Percentiles rank a stretch among this genome's conserved stretches.
These are phyloP conservation scores for Pythium monospermum DNA, from an alignment of 352 stramenopile genomes.

Conservation along the genomic window DNA sequence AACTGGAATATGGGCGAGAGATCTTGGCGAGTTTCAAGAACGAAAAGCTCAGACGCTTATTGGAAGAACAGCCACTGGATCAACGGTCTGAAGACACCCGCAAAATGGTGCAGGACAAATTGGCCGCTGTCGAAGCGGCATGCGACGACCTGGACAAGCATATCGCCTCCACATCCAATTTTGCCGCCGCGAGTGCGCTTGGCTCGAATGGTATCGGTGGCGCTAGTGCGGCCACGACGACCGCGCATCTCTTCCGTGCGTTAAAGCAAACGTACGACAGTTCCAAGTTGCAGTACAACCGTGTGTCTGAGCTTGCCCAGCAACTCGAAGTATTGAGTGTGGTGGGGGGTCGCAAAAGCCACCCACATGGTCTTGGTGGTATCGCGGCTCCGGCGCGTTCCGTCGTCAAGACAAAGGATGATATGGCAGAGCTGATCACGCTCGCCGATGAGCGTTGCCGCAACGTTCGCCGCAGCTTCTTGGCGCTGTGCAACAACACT, in stretches of 20 bases:
- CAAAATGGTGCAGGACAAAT: conserved; percentile 39
- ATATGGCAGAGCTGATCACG: conserved; percentile 43
- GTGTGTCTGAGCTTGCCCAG: conserved; percentile 42
- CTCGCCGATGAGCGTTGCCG: conserved; percentile 38
- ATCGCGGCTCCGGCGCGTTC: conserved; percentile 18
- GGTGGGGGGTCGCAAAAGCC: conserved; percentile 8
- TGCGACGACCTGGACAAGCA: conserved; percentile 50
- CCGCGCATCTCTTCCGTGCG: conserved; percentile 55
- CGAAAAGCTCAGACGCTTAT: conserved; percentile 45
- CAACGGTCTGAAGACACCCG: conserved; percentile 55
- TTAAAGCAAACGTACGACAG: conserved; percentile 74
- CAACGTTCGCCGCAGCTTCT: conserved; percentile 43
- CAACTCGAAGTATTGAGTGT: conserved; percentile 50
- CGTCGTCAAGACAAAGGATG: conserved; percentile 29
- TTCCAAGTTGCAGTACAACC: conserved; percentile 74
- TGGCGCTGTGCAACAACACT: conserved; percentile 55
- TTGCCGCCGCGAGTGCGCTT: conserved; percentile 7
- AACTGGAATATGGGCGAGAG: conserved; percentile 63
- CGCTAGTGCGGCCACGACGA: conserved; percentile 27
- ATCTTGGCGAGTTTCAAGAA: conserved; percentile 69
- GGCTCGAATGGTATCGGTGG: conserved; percentile 10
- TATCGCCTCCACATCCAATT: conserved; percentile 30
- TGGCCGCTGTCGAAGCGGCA: conserved; percentile 43
- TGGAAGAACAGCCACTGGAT: conserved; percentile 68
- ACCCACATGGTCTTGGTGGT: conserved; percentile 7